These are phyloP conservation scores for Chaetomium strumarium DNA, from an alignment of 2,329 filamentous ascomycete species.

Conservation along the genomic window DNA sequence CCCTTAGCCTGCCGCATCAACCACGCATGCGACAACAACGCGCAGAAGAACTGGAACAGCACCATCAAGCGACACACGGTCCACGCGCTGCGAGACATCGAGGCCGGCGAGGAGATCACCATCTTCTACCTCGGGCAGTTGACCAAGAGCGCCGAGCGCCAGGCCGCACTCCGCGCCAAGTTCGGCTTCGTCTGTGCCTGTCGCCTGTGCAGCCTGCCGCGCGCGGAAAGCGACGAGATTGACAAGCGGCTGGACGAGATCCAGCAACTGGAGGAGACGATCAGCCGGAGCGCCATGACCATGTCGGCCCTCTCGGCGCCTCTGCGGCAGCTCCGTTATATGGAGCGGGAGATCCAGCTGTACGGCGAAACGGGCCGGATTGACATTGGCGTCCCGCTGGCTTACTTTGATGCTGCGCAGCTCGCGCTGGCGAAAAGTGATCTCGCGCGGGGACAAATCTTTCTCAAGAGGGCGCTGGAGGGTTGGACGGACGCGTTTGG, in stretches of 20 bases:
- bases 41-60: slow-evolving; percentile 9
- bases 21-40: slow-evolving; percentile 9
- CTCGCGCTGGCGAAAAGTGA: background rate
- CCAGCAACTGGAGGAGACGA: background rate
- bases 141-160: background rate
- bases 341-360: background rate
- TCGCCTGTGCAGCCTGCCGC: slow-evolving; percentile 8
- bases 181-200: slow-evolving; percentile 10
- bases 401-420: background rate
- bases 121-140: slow-evolving; percentile 3
- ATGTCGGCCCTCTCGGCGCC: no score
- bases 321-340: no score
- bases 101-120: slow-evolving; percentile 10
- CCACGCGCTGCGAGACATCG: slow-evolving; percentile 12
- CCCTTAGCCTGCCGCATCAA: slow-evolving; percentile 9
- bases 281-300: background rate
- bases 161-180: background rate
- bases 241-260: background rate
- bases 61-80: slow-evolving; percentile 1
- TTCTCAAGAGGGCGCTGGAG: background rate
- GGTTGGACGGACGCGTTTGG: no score
- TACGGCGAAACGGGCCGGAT: background rate
- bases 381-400: background rate
- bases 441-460: background rate
- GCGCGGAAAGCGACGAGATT: background rate